Percentiles rank a stretch among this genome's conserved stretches.
These are phyloP conservation scores for Moesziomyces globuligerus DNA, from an alignment of 1,284 basidiomycete species.

Conservation along the genomic window DNA sequence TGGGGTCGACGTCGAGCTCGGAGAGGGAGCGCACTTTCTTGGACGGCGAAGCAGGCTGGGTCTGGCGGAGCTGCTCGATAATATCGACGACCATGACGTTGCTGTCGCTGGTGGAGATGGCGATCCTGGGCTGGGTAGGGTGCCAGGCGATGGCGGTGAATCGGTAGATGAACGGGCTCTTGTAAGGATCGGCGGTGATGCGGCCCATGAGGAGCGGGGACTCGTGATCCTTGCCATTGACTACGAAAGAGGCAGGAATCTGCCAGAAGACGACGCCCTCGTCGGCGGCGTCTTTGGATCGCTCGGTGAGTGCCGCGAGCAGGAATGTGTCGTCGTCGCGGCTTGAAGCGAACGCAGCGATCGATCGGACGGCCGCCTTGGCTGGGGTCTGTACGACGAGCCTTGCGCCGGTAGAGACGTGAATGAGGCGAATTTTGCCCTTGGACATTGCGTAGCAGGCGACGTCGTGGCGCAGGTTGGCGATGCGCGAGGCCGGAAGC, in stretches of 20 bases:
- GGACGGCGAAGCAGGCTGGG: conserved; percentile 6
- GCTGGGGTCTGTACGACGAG: conserved; percentile 18
- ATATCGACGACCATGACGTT: conserved; percentile 25
- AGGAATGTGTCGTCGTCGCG: conserved; percentile 6
- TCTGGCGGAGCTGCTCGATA: conserved; percentile 7
- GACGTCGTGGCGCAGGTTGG: conserved; percentile 19
- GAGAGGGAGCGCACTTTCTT: conserved; percentile 11
- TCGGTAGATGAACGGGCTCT: conserved; percentile 15
- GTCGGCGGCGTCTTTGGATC: conserved; percentile 11
- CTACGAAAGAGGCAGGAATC: conserved; percentile 17
- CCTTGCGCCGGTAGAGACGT: conserved; percentile 28
- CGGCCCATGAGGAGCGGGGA: conserved; percentile 8
- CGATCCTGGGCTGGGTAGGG: conserved; percentile 22
- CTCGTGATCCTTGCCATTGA: conserved; percentile 11
- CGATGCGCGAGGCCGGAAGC: conserved; percentile 21
- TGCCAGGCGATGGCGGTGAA: conserved; percentile 32
- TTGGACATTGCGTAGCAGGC: conserved; percentile 44
- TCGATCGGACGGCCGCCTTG: conserved; percentile 20
- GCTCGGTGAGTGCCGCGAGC: conserved; percentile 24
- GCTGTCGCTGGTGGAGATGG: conserved; percentile 33
- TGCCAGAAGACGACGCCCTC: conserved; percentile 28
- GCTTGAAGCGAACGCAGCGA: conserved; percentile 16
- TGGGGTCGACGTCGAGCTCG: conserved; percentile 12
- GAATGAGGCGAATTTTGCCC: conserved; percentile 41
- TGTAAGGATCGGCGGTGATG: conserved; percentile 19